These are phyloP conservation scores for Pestalotiopsis sp. DNA, from an alignment of 2,329 filamentous ascomycete genomes.

Conservation along the genomic window DNA sequence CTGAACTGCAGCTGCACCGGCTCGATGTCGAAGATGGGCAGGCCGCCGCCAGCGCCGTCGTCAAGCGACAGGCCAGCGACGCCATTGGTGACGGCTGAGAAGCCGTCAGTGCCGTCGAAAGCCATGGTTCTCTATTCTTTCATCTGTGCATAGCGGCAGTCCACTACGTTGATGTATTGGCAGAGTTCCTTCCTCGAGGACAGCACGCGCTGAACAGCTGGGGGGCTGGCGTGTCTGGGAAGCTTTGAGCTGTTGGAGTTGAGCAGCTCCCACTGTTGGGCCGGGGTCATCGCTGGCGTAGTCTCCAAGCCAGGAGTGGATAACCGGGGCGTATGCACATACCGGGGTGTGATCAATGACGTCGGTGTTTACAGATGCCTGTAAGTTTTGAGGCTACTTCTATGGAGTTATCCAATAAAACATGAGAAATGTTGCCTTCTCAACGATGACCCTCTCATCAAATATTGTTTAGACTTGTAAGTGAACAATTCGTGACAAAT, in stretches of 20 bases:
- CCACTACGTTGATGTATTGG: neutral
- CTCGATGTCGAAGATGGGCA: conserved; percentile 95
- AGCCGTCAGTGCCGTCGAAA: conserved; percentile 16
- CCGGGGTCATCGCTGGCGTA: neutral
- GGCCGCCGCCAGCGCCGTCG: conserved; percentile 59
- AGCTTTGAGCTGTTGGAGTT: conserved; percentile 8
- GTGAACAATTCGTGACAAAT: too few species aligned
- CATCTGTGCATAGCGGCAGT: conserved; percentile 9
- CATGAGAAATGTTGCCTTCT: too few species aligned
- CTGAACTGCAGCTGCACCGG: conserved; percentile 92
- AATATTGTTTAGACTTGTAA: too few species aligned
- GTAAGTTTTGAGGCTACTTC: neutral
- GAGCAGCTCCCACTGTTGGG: neutral
- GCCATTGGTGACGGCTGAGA: conserved; percentile 37
- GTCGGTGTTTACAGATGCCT: neutral
- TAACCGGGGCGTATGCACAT: conserved; percentile 1
- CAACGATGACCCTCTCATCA: too few species aligned
- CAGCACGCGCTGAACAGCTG: neutral
- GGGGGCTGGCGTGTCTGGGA: neutral
- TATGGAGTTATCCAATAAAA: too few species aligned
- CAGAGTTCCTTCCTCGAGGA: neutral
- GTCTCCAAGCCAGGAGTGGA: neutral
- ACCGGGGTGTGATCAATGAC: neutral
- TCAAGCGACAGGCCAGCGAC: conserved; percentile 55
- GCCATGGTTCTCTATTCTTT: conserved; percentile 12